Conservation (phyloP, 306 rosid genomes). For the Sicyos edulis region DNA sequence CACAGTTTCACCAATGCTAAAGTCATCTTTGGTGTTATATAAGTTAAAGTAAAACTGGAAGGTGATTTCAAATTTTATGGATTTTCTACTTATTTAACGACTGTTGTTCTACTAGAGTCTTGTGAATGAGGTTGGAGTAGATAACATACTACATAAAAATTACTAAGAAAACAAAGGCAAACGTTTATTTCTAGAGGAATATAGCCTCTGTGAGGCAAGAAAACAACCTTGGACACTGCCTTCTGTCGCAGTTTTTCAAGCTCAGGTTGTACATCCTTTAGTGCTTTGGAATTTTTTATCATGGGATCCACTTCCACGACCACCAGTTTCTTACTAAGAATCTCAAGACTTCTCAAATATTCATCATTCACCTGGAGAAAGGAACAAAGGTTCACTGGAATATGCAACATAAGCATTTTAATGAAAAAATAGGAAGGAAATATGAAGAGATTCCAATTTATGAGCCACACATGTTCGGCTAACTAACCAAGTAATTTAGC, state of each 20-base stretch:
- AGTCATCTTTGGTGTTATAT: neutral
- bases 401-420: conserved; percentile 6
- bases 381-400: neutral
- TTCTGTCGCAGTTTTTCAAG: conserved; percentile 92
- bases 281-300: conserved; percentile 88
- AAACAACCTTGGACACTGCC: conserved; percentile 81
- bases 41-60: neutral
- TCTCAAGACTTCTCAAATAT: conserved; percentile 88
- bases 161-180: neutral
- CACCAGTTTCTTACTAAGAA: conserved; percentile 80
- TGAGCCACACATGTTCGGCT: neutral
- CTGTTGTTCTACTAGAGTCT: neutral
- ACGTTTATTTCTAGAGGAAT: neutral
- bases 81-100: conserved; percentile 1
- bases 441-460: neutral
- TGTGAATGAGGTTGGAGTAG: conserved; percentile 3
- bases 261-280: conserved; percentile 94
- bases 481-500: neutral
- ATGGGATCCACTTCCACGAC: conserved; percentile 77
- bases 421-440: neutral
- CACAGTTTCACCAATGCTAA: neutral
- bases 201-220: neutral
- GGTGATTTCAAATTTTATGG: neutral
- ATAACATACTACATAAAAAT: conserved; percentile 5
- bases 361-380: conserved; percentile 83